phyloP scores from a whole-genome alignment of 2,329 filamentous ascomycete genomes.

The Cryphonectria parasitica region DNA sequence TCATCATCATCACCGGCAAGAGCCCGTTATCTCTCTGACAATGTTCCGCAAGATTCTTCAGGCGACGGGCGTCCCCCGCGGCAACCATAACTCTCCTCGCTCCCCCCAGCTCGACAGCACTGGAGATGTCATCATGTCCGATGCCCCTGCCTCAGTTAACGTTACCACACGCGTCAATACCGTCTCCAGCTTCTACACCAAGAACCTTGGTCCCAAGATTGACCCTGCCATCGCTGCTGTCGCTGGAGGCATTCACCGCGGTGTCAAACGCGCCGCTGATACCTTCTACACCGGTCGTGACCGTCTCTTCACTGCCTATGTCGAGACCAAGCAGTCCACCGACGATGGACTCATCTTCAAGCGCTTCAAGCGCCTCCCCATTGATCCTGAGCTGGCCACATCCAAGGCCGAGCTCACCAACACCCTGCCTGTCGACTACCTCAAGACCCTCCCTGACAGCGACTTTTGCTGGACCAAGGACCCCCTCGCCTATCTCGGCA shows the following conservation, averaged over 20 bases:
- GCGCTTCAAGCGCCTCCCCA: slow-evolving; percentile 30
- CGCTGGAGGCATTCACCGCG: slow-evolving; percentile 1
- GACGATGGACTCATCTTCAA: slow-evolving; percentile 28
- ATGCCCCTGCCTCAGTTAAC: slow-evolving; percentile 3
- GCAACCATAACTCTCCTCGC: neutral
- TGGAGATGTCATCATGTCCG: slow-evolving; percentile 23
- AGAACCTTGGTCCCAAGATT: slow-evolving; percentile 10
- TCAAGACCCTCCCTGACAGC: slow-evolving; percentile 20
- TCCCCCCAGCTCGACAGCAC: slow-evolving; percentile 10
- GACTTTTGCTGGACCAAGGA: slow-evolving; percentile 27
- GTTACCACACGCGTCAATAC: neutral
- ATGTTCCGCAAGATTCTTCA: slow-evolving; percentile 7
- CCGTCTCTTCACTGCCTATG: slow-evolving; percentile 12
- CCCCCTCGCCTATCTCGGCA: slow-evolving; percentile 20
- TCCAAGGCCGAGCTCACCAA: slow-evolving; percentile 22
- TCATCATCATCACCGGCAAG: slow-evolving; percentile 1
- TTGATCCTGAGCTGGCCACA: slow-evolving; percentile 15
- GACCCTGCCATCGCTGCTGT: neutral
- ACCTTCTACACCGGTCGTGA: slow-evolving; percentile 15
- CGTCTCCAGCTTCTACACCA: slow-evolving; percentile 16
- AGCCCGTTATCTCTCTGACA: slow-evolving; percentile 4
- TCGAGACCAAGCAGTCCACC: slow-evolving; percentile 25
- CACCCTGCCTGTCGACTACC: slow-evolving; percentile 21
- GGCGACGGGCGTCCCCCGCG: slow-evolving; percentile 12
- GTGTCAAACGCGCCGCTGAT: slow-evolving; percentile 10